These are phyloP conservation scores for Cryptococcus wingfieldii DNA, from an alignment of 1,284 basidiomycete species.

Conservation along the genomic window DNA sequence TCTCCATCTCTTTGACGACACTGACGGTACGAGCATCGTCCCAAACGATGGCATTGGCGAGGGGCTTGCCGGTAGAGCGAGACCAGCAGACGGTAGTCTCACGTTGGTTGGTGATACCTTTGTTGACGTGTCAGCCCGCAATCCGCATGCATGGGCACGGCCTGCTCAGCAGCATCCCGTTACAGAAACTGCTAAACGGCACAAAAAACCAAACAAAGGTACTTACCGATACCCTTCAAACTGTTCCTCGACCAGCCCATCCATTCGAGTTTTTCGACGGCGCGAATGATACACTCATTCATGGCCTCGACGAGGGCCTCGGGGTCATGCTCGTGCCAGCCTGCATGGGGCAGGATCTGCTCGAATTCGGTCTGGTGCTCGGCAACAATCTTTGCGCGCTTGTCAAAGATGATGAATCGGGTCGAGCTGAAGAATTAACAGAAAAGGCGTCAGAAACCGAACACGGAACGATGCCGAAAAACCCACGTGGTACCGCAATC, in stretches of 20 bases:
- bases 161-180: neutral
- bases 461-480: neutral
- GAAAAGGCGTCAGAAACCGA: neutral
- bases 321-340: conserved; percentile 96
- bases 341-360: conserved; percentile 83
- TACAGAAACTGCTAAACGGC: neutral
- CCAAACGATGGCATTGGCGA: conserved; percentile 93
- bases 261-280: conserved; percentile 67
- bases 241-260: conserved; percentile 68
- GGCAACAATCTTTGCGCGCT: conserved; percentile 79
- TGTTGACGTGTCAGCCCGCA: neutral
- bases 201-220: neutral
- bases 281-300: conserved; percentile 70
- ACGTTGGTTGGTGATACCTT: conserved; percentile 95
- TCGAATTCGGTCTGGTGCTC: conserved; percentile 85
- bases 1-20: conserved; percentile 71
- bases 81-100: conserved; percentile 97
- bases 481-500: conserved; percentile 90
- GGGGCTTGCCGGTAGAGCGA: conserved; percentile 76
- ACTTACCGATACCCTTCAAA: conserved; percentile 84
- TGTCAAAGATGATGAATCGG: conserved; percentile 90
- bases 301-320: conserved; percentile 75
- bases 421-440: conserved; percentile 64
- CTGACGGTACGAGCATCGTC: conserved; percentile 86
- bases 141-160: neutral